Percentiles rank a stretch among this genome's conserved stretches.
phyloP scores from a whole-genome alignment of 768 basidiomycete genomes.

The Pholiota molesta region DNA sequence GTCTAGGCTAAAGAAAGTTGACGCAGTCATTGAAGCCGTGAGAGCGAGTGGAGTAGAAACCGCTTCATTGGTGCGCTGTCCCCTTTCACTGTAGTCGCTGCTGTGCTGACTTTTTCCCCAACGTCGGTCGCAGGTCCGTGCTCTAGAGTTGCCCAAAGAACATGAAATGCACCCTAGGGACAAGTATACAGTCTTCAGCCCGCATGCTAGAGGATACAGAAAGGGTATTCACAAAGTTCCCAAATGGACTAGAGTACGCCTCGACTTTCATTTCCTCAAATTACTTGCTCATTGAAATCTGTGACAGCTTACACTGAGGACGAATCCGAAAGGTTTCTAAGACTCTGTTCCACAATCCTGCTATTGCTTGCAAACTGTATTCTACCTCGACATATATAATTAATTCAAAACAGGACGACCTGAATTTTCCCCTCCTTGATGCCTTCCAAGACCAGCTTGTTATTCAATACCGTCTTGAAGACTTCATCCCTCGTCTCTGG shows the following conservation, averaged over 20 bases:
- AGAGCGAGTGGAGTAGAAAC: slow-evolving; percentile 81
- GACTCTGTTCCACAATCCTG: slow-evolving; percentile 11
- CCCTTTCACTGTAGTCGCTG: neutral
- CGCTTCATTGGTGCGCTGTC: slow-evolving; percentile 65
- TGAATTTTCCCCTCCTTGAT: slow-evolving; percentile 76
- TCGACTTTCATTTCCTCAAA: neutral
- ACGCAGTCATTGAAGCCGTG: slow-evolving; percentile 90
- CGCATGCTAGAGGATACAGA: slow-evolving; percentile 72
- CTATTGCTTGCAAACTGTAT: slow-evolving; percentile 18
- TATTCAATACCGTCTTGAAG: slow-evolving; percentile 73
- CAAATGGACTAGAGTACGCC: slow-evolving; percentile 90
- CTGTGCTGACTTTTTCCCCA: neutral
- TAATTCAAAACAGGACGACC: slow-evolving; percentile 72
- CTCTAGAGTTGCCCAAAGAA: slow-evolving; percentile 88
- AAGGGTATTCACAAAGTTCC: slow-evolving; percentile 97
- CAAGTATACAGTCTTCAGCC: slow-evolving; percentile 92
- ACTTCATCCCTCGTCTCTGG: slow-evolving; percentile 84
- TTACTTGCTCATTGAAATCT: slow-evolving; percentile 8
- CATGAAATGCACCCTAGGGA: slow-evolving; percentile 90
- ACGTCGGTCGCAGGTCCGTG: slow-evolving; percentile 52
- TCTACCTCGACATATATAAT: slow-evolving; percentile 23
- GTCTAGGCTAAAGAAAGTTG: slow-evolving; percentile 87
- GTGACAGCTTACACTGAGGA: slow-evolving; percentile 75
- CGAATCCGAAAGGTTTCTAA: slow-evolving; percentile 93
- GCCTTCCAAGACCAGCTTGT: slow-evolving; percentile 59